Evolutionary conservation across 108 stramenopile species (phyloP).

Genomic region (Chaetoceros tenuissimus): DNA sequence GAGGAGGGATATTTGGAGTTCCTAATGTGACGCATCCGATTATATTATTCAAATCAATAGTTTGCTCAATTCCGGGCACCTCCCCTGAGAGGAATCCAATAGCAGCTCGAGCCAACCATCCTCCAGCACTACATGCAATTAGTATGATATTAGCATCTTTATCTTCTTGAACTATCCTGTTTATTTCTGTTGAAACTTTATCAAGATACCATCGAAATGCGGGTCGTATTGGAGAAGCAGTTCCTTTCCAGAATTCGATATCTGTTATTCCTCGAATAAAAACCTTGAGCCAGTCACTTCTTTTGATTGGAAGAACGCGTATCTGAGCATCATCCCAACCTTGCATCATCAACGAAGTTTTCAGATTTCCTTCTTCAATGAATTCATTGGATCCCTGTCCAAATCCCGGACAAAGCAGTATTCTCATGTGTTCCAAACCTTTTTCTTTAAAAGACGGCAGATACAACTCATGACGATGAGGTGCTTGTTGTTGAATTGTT

Average conservation of each 20-base stretch:
- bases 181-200: conserved; percentile 43
- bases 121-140: conserved; percentile 81
- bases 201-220: conserved; percentile 85
- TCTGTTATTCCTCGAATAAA: conserved; percentile 58
- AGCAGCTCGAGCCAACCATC: conserved; percentile 87
- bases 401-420: conserved; percentile 66
- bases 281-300: conserved; percentile 82
- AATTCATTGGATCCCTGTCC: conserved; percentile 79
- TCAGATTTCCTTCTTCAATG: conserved; percentile 35
- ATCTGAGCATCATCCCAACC: conserved; percentile 50
- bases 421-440: not conserved
- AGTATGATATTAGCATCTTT: conserved; percentile 40
- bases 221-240: conserved; percentile 44
- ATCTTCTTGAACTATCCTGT: conserved; percentile 17
- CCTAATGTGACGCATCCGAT: conserved; percentile 64
- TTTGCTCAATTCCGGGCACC: conserved; percentile 10
- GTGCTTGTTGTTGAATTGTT: not conserved
- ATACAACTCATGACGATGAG: not conserved
- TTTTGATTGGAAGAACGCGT: conserved; percentile 55
- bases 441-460: not conserved
- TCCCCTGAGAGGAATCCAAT: conserved; percentile 61
- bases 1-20: conserved; percentile 60
- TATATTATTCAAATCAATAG: conserved; percentile 24
- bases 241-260: conserved; percentile 58
- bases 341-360: conserved; percentile 29